Base-by-base conservation (phyloP, 371 early-diverging fungal species). In the Smittium mucronatum region DNA sequence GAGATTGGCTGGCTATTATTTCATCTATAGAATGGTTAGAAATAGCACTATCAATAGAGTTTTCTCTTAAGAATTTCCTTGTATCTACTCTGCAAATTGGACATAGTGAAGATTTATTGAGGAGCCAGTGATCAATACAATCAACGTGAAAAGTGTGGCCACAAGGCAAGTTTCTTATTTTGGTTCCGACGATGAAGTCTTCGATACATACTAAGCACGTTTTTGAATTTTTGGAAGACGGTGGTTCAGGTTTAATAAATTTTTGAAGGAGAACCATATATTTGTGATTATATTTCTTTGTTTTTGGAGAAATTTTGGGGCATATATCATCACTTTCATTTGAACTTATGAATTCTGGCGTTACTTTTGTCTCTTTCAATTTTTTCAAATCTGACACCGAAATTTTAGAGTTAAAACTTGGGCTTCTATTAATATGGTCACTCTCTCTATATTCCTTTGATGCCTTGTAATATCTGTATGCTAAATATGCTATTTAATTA, bases 111-210 rank as follows among this genome's bases (percentile, higher is more conserved):
- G 78, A 78, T 57, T 80, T 76, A 60, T 75, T 64, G 0, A 74
- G 71, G 25, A 80, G 75, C 80, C 80, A 80, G 2, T 73, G 79
- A 32, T 80, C 80, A 33, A 80, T 75, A 70, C 80, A 80, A 36
- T 75, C 76, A 5, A 72, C 74, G 64, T 80, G 80, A 69, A 78
- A 80, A 69, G 71, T 75, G 80, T 80, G 80, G 16, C 76, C 74
- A 33, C 80, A 80, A 1, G 80, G 80, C 66, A 80, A 65, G 21
- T 73, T 78, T 59, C 80, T 74, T 72, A 78, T 78, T 61, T 73
- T 72, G 58, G 72, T 70, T 1, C 79, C 79, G 25, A 71, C 71
- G 0, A 71, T 73, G 73, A 79, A 79, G 59, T 79, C 79, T 31
- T 79, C 80, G 28, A 79, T 79, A 68, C 79, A 79, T 29, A 79